Conservation (phyloP, 2,329 filamentous ascomycete species). For the Xylariaceae sp. region DNA sequence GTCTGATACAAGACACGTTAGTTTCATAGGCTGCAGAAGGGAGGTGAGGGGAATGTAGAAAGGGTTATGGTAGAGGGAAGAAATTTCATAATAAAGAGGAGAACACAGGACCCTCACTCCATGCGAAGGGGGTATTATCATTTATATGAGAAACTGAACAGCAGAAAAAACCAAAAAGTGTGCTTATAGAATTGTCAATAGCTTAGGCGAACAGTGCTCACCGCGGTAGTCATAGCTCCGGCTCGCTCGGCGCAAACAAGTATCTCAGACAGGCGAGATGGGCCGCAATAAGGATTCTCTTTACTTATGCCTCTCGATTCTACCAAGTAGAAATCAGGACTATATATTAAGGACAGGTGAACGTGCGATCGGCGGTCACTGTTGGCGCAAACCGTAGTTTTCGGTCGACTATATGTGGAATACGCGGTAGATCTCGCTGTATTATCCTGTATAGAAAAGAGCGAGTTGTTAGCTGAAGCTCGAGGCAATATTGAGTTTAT, state of each 20-base stretch:
- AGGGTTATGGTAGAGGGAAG: too few species aligned
- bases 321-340: background rate
- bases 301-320: background rate
- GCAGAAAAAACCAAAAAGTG: background rate
- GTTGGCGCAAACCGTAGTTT: background rate
- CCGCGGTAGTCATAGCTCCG: conserved; percentile 37
- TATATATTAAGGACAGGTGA: background rate
- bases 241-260: conserved; percentile 2
- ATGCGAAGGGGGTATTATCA: background rate
- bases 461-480: conserved; percentile 4
- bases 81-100: background rate
- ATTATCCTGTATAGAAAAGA: conserved; percentile 12
- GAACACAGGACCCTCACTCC: background rate
- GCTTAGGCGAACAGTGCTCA: conserved; percentile 27
- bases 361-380: background rate
- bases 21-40: background rate
- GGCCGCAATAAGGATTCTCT: background rate
- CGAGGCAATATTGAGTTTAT: background rate
- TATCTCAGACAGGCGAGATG: background rate
- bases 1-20: conserved; percentile 26
- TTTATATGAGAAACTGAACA: background rate
- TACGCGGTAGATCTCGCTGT: conserved; percentile 15
- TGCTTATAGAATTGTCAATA: background rate
- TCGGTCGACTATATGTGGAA: conserved; percentile 28
- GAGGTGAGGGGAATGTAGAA: background rate